A percentile compares a stretch with the other conserved stretches of the same genome.
phyloP scores from a whole-genome alignment of 2,329 filamentous ascomycete species.

The Botrytis cinerea region DNA sequence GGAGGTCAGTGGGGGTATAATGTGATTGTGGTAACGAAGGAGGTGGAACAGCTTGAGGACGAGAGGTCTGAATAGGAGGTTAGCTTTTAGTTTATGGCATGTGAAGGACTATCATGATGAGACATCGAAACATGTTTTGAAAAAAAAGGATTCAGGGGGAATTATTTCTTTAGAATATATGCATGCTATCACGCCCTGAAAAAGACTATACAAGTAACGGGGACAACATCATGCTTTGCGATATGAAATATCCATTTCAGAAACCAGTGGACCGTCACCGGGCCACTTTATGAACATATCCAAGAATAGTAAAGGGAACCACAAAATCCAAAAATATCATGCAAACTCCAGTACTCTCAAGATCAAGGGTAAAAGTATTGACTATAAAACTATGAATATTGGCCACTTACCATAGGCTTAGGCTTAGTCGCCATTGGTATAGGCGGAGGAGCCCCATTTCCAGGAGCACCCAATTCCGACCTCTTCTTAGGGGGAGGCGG shows the following conservation, averaged over 20 bases:
- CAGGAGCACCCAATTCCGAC: conserved; percentile 27
- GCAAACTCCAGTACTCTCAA: neutral
- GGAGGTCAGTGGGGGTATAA: conserved; percentile 25
- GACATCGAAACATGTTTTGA: neutral
- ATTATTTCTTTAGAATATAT: too few species aligned
- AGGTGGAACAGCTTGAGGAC: neutral
- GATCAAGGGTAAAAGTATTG: neutral
- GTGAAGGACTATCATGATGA: neutral
- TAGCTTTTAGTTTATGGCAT: neutral
- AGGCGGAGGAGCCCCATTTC: conserved; percentile 32
- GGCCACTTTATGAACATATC: neutral
- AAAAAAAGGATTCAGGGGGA: too few species aligned
- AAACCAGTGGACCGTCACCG: neutral
- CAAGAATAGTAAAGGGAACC: neutral
- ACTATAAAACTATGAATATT: conserved; percentile 28
- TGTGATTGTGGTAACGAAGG: neutral
- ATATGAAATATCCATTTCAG: neutral
- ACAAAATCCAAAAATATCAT: neutral
- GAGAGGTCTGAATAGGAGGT: neutral
- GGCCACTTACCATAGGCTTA: conserved; percentile 40
- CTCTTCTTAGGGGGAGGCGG: conserved; percentile 41
- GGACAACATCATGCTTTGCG: neutral
- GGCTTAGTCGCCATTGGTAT: conserved; percentile 42
- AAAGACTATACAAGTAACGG: neutral
- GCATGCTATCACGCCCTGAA: neutral